Conservation (phyloP, 75 land plant genomes). For the Sequoia sempervirens region DNA sequence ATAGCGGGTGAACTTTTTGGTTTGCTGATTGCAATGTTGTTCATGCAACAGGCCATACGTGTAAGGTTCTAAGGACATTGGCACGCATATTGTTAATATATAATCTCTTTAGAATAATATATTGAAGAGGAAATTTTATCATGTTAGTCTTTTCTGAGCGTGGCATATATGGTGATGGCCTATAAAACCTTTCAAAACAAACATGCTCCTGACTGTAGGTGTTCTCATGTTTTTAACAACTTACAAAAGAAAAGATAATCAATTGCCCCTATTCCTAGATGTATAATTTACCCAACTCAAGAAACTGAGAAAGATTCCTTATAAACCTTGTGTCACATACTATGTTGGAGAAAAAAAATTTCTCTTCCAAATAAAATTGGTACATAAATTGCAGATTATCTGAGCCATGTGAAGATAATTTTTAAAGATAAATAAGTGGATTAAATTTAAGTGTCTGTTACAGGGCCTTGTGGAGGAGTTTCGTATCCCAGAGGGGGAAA, state of each 20-base stretch:
- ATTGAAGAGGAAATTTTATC: not conserved
- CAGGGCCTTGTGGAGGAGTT: slow-evolving; percentile 64
- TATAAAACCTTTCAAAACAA: too few species aligned
- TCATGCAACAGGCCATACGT: slow-evolving; percentile 94
- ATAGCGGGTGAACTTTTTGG: slow-evolving; percentile 97
- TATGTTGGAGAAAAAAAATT: not conserved
- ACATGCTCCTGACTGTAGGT: not conserved
- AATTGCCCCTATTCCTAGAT: not conserved
- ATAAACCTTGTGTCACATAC: not conserved
- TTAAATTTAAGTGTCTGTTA: not conserved
- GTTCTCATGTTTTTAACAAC: not conserved
- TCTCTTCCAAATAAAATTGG: not conserved
- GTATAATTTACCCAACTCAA: not conserved
- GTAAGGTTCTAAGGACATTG: slow-evolving; percentile 26
- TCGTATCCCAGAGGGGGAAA: slow-evolving; percentile 35
- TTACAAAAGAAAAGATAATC: not conserved
- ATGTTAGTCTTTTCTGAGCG: not conserved
- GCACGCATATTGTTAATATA: not conserved
- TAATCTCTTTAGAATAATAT: not conserved
- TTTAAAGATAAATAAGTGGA: not conserved
- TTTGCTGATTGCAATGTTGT: slow-evolving; percentile 88
- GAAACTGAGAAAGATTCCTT: not conserved
- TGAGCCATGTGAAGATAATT: not conserved
- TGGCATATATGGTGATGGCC: too few species aligned
- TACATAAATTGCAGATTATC: not conserved